phyloP scores from a whole-genome alignment of 2,329 filamentous ascomycete genomes.

The Alternaria ethzedia region DNA sequence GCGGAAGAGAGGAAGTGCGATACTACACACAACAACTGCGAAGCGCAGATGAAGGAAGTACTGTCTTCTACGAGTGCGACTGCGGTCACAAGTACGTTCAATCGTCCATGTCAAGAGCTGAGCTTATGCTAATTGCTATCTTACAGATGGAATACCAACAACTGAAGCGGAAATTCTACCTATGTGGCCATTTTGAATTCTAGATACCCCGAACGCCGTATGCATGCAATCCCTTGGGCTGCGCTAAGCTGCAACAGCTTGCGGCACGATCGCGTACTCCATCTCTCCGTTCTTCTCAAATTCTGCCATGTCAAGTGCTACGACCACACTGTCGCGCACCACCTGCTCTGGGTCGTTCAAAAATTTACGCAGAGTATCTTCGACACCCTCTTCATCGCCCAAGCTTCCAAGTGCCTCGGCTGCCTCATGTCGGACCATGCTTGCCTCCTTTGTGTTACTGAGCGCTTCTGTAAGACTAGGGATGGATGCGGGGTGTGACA shows the following conservation, averaged over 20 bases:
- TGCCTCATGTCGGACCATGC: slow-evolving; percentile 98
- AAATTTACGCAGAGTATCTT: slow-evolving; percentile 82
- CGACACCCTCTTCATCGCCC: slow-evolving; percentile 91
- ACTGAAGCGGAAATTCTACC: slow-evolving; percentile 57
- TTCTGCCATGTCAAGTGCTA: slow-evolving; percentile 97
- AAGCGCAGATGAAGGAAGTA: slow-evolving; percentile 93
- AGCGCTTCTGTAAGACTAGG: slow-evolving; percentile 82
- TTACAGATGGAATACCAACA: slow-evolving; percentile 64
- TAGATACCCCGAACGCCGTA: slow-evolving; percentile 31
- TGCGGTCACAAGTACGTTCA: slow-evolving; percentile 78
- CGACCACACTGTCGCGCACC: slow-evolving; percentile 91
- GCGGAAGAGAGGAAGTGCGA: slow-evolving; percentile 80
- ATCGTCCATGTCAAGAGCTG: slow-evolving; percentile 1
- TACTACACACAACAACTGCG: slow-evolving; percentile 86
- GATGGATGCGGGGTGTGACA: slow-evolving; percentile 96
- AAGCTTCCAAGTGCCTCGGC: slow-evolving; percentile 94
- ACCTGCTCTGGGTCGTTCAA: slow-evolving; percentile 90
- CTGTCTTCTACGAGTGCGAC: slow-evolving; percentile 87
- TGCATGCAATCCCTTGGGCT: slow-evolving; percentile 23
- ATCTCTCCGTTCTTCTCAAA: slow-evolving; percentile 87
- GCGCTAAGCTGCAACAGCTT: slow-evolving; percentile 36
- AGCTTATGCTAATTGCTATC: slow-evolving; percentile 26
- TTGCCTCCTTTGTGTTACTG: slow-evolving; percentile 79
- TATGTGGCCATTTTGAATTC: slow-evolving; percentile 14
- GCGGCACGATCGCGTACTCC: slow-evolving; percentile 90